Conservation (phyloP, 768 basidiomycete species). For the Serpula lacrymans region DNA sequence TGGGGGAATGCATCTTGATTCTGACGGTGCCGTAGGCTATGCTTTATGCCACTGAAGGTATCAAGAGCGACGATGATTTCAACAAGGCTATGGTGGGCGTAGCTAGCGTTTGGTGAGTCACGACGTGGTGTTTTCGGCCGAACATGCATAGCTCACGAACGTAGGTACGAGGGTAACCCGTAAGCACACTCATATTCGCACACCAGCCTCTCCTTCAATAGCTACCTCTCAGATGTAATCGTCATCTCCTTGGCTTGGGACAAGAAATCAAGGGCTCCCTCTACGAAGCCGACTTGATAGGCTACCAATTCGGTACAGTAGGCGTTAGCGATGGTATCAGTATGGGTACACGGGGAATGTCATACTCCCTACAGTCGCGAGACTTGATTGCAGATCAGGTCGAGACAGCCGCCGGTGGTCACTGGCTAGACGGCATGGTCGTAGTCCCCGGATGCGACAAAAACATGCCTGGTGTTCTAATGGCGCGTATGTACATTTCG, state of each 20-base stretch:
- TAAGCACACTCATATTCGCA: conserved; percentile 39
- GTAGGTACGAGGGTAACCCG: conserved; percentile 99
- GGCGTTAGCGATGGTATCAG: conserved; percentile 99
- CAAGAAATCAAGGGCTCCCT: conserved; percentile 85
- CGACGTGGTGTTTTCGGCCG: no score
- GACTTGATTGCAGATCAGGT: conserved; percentile 98
- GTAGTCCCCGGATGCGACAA: conserved; percentile 98
- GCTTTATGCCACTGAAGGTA: conserved; percentile 97
- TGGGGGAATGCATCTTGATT: conserved; percentile 1
- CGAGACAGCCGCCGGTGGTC: conserved; percentile 93
- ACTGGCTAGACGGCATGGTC: conserved; percentile 98
- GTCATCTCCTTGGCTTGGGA: conserved; percentile 86
- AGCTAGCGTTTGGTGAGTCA: conserved; percentile 92
- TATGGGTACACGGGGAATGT: conserved; percentile 94
- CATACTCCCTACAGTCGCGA: conserved; percentile 93
- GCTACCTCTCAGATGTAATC: conserved; percentile 72
- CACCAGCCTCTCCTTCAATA: background rate
- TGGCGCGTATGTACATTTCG: conserved; percentile 69
- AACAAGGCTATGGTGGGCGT: conserved; percentile 97
- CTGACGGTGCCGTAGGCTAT: conserved; percentile 65
- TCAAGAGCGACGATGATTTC: conserved; percentile 78
- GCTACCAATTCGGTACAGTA: conserved; percentile 96
- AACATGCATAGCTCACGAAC: conserved; percentile 10
- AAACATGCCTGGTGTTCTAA: conserved; percentile 99
- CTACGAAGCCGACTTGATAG: conserved; percentile 66